Base-by-base conservation (phyloP, 225 moss, liverwort and hornwort genomes). In the Pleurozium schreberi region DNA sequence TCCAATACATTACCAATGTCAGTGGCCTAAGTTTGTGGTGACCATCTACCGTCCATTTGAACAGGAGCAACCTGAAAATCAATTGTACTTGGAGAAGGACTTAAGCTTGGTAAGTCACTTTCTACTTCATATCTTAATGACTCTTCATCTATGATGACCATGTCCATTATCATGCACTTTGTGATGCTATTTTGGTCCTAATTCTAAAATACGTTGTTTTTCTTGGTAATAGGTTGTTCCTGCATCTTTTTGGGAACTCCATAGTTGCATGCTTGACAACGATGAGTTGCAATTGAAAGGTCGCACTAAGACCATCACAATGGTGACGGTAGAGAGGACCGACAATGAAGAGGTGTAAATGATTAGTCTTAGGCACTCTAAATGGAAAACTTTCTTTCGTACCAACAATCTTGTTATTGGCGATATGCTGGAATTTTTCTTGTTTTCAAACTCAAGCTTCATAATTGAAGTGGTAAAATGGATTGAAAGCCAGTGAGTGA, bases 391-490 rank as follows among this genome's bases (percentile, higher is more conserved):
- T 47, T 47, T 16, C 31, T 47, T 47, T n/a, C 47, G 18, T 31
- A 11, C 47, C 30, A 74, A 47, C 30, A 74, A 74, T 11, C 30
- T 74, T 47, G 30, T 6, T 11, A 1, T 74, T 18, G 47, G 74
- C 6, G 74, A 73, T 2, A 18, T 73, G 45, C 9, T 73, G 14
- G 10, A 73, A 45, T 73, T 73, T 45, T 45, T 17, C 8, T 12
- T 73, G 1, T 2, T 45, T 73, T 16, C 3, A 16, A 47, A 18
- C 31, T 74, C 47, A 31, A 47, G 31, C 6, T 74, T 74, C 7
- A 47, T 0, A 18, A 11, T 74, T 2, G 2, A 30, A 1, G 18
- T 30, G 0, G 30, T 30, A 3, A 6, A 45, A 10, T 3, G 5
- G 17, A 17, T 28, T 1, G 2, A 30, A 26, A 45, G 30, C 18